Evolutionary conservation across 441 rosid genomes (phyloP).

Genomic region (Rhodomyrtus psidioides): DNA sequence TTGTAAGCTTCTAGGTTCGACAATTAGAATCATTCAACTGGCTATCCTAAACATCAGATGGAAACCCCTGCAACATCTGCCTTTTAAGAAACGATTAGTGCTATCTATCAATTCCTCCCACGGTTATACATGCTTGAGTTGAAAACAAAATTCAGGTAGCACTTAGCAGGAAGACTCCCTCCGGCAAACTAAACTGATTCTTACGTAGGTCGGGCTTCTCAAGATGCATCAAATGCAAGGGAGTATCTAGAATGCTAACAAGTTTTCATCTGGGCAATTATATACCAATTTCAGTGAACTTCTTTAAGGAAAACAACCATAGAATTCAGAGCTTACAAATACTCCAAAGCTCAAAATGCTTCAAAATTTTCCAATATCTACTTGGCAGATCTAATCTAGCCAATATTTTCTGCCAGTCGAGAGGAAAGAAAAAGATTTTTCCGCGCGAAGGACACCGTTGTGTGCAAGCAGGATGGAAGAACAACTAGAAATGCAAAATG

Average conservation of each 20-base stretch:
- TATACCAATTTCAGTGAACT: not conserved
- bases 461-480: no score
- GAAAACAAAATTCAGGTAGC: not conserved
- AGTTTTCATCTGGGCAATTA: not conserved
- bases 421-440: no score
- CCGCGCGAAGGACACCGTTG: no score
- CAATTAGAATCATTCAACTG: not conserved
- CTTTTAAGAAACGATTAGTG: not conserved
- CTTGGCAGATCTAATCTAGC: no score
- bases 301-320: not conserved
- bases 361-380: not conserved
- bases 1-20: conserved; percentile 38
- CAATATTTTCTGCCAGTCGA: no score
- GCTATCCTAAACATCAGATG: not conserved
- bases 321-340: not conserved
- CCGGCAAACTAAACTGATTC: not conserved
- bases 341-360: not conserved
- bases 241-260: not conserved
- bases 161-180: not conserved
- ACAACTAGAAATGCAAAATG: no score
- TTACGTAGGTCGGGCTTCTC: not conserved
- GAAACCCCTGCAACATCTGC: not conserved
- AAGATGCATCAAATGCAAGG: not conserved
- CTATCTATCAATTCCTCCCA: not conserved
- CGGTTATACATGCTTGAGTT: not conserved